phyloP scores from a whole-genome alignment of 1,284 basidiomycete species.

The Marasmius tenuissimus region DNA sequence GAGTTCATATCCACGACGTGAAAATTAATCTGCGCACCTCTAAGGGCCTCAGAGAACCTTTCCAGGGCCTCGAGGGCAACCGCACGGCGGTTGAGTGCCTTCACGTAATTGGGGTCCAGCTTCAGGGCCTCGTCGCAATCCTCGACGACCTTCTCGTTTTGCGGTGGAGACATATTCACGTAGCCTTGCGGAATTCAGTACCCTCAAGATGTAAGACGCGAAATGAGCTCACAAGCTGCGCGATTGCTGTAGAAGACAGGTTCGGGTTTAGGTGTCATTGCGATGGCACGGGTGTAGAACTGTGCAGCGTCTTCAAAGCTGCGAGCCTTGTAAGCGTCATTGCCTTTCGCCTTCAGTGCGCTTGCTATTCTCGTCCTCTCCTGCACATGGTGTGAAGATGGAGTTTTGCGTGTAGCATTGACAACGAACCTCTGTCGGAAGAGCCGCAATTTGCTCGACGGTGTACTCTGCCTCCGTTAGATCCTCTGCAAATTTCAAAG shows the following conservation, averaged over 20 bases:
- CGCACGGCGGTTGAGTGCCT: slow-evolving; percentile 93
- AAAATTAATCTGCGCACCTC: slow-evolving; percentile 54
- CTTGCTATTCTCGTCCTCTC: slow-evolving; percentile 78
- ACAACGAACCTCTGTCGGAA: slow-evolving; percentile 54
- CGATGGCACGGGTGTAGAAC: slow-evolving; percentile 92
- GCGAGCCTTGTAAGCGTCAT: slow-evolving; percentile 83
- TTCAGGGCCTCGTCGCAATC: slow-evolving; percentile 92
- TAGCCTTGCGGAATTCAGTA: slow-evolving; percentile 57
- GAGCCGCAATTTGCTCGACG: slow-evolving; percentile 53
- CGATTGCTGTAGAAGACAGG: slow-evolving; percentile 98
- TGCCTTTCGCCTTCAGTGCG: slow-evolving; percentile 86
- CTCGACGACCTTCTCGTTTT: slow-evolving; percentile 82
- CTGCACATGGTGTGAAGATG: slow-evolving; percentile 34
- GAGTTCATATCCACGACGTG: neutral
- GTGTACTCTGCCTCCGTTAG: slow-evolving; percentile 24
- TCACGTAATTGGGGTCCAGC: slow-evolving; percentile 87
- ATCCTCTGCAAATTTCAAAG: slow-evolving; percentile 38
- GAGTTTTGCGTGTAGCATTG: neutral
- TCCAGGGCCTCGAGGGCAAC: slow-evolving; percentile 83
- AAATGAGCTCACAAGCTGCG: slow-evolving; percentile 77
- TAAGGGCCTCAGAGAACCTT: slow-evolving; percentile 73
- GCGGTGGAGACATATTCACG: slow-evolving; percentile 85
- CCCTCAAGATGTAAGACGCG: neutral
- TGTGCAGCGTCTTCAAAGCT: slow-evolving; percentile 79
- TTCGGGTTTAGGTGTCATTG: slow-evolving; percentile 81